These are phyloP conservation scores for Saururus chinensis DNA, from an alignment of 164 flowering plant species.

Conservation along the genomic window DNA sequence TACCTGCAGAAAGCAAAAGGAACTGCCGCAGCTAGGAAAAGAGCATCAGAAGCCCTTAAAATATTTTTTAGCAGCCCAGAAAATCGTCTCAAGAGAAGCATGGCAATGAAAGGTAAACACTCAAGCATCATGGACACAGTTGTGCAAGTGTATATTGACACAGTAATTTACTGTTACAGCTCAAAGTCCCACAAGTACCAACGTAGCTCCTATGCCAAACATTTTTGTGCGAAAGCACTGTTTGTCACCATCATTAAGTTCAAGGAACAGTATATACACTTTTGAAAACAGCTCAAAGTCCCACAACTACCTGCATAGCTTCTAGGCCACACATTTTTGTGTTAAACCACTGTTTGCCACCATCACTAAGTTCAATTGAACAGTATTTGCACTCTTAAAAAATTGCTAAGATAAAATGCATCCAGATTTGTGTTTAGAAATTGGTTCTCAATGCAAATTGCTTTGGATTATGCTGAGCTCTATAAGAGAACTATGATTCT, in stretches of 20 bases:
- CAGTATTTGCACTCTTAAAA: neutral
- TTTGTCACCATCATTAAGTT: too few species aligned
- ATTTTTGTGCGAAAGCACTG: neutral
- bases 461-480: too few species aligned
- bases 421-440: too few species aligned
- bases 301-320: too few species aligned
- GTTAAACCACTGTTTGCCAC: too few species aligned
- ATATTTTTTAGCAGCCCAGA: conserved; percentile 75
- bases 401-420: neutral
- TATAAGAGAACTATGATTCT: too few species aligned
- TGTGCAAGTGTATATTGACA: neutral
- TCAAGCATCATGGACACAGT: neutral
- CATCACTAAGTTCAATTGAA: neutral
- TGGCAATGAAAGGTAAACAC: conserved; percentile 68
- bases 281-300: too few species aligned
- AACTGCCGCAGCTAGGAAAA: conserved; percentile 75
- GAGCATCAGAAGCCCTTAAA: conserved; percentile 66
- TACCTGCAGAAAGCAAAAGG: conserved; percentile 71
- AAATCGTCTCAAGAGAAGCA: conserved; percentile 78
- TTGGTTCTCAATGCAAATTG: too few species aligned
- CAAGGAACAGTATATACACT: too few species aligned
- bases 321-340: too few species aligned
- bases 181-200: too few species aligned
- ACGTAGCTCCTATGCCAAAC: neutral
- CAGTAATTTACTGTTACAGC: neutral